A percentile compares a stretch with the other conserved stretches of the same genome.
Conservation (phyloP, 1,284 basidiomycete species). For the Naganishia sp. region DNA sequence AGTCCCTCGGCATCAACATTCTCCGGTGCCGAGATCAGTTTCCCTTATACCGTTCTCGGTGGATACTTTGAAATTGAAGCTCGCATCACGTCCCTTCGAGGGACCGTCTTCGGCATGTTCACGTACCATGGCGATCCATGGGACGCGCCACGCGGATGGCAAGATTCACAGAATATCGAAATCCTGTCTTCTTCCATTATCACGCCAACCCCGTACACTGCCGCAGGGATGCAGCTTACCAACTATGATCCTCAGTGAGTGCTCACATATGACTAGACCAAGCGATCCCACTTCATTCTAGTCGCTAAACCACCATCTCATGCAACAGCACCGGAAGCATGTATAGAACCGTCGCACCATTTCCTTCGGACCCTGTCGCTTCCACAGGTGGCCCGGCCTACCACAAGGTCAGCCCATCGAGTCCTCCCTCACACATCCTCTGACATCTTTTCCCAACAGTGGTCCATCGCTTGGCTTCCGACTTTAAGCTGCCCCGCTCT, state of each 20-base stretch:
- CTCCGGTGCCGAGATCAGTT: constrained; percentile 9
- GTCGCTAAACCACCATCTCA: not conserved
- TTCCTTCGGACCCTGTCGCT: not conserved
- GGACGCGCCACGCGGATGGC: constrained; percentile 1
- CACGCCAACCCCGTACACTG: not conserved
- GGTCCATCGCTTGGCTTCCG: constrained; percentile 1
- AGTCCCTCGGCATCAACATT: not conserved
- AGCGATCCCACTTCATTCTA: not conserved
- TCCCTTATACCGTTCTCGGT: not conserved
- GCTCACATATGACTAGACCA: not conserved
- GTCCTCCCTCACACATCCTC: too few species aligned
- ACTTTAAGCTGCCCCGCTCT: constrained; percentile 4
- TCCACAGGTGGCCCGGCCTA: not conserved
- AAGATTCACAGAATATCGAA: constrained; percentile 6
- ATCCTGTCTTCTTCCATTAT: not conserved
- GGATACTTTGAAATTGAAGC: constrained; percentile 10
- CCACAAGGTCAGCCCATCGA: not conserved
- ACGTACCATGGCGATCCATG: not conserved
- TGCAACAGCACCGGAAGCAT: not conserved
- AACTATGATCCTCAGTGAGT: not conserved
- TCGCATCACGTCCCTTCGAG: not conserved
- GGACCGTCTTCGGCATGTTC: not conserved
- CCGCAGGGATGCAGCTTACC: not conserved
- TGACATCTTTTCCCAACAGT: not conserved
- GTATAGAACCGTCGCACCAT: not conserved